Evolutionary conservation across 2,329 filamentous ascomycete genomes (phyloP).

Genomic region (Allantophomopsis cytisporea): DNA sequence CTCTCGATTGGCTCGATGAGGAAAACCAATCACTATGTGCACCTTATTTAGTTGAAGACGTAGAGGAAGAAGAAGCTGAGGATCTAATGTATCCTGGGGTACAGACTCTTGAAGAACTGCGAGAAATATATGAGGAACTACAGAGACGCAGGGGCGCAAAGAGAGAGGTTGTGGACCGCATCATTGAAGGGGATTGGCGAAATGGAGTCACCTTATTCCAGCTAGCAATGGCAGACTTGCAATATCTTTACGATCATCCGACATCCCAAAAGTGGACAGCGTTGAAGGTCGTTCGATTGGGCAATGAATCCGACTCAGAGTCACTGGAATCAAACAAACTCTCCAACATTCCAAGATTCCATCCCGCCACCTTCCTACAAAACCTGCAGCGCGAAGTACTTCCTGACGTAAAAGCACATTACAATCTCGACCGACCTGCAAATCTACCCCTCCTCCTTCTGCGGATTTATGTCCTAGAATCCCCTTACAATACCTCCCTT

Average conservation of each 20-base stretch:
- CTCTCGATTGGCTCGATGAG: constrained; percentile 64
- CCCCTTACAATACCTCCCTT: constrained; percentile 57
- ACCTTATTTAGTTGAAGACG: constrained; percentile 43
- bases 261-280: constrained; percentile 50
- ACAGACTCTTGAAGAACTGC: constrained; percentile 50
- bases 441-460: constrained; percentile 57
- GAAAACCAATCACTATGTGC: constrained; percentile 43
- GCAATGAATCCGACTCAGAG: constrained; percentile 22
- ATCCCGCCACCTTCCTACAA: constrained; percentile 66
- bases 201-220: constrained; percentile 51
- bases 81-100: constrained; percentile 59
- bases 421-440: constrained; percentile 61
- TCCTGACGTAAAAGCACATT: constrained; percentile 73
- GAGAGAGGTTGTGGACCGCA: constrained; percentile 47
- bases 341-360: constrained; percentile 53
- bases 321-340: constrained; percentile 24
- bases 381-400: constrained; percentile 63
- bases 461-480: constrained; percentile 69
- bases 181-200: constrained; percentile 56
- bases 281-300: constrained; percentile 41
- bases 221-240: constrained; percentile 54
- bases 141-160: constrained; percentile 45
- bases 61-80: constrained; percentile 39
- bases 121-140: constrained; percentile 47
- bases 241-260: constrained; percentile 52